phyloP scores from a whole-genome alignment of 768 basidiomycete genomes.

The Naganishia vaughanmartiniae region DNA sequence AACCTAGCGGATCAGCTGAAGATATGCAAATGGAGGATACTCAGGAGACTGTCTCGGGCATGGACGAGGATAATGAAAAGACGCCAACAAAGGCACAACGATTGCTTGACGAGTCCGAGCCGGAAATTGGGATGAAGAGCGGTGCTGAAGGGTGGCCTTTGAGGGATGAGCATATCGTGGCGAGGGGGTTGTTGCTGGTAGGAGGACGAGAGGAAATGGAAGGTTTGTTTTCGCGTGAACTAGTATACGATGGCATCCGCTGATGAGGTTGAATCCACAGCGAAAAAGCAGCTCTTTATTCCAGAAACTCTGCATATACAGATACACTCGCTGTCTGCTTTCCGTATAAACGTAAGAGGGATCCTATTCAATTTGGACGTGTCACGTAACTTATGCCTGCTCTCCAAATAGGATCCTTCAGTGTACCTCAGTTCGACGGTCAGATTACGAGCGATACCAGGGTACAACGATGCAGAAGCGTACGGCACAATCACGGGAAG shows the following conservation, averaged over 20 bases:
- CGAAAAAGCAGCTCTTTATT: conserved; percentile 10
- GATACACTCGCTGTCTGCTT: conserved; percentile 27
- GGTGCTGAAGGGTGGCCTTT: conserved; percentile 21
- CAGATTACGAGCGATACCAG: conserved; percentile 4
- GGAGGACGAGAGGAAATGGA: conserved; percentile 20
- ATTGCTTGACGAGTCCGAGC: neutral
- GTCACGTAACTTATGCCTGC: neutral
- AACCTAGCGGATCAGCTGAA: neutral
- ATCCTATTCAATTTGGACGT: neutral
- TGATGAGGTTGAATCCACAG: neutral
- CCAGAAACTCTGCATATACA: conserved; percentile 15
- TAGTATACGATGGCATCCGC: neutral
- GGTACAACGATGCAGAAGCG: conserved; percentile 12
- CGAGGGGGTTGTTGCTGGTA: conserved; percentile 23
- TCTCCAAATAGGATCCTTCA: conserved; percentile 8
- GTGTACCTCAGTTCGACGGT: conserved; percentile 19
- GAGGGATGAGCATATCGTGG: conserved; percentile 4
- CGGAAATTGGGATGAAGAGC: neutral
- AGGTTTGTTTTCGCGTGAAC: neutral
- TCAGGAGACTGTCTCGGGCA: neutral
- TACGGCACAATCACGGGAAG: conserved; percentile 21
- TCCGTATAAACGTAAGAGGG: conserved; percentile 10
- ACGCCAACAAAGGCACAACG: neutral
- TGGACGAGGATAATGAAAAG: conserved; percentile 15
- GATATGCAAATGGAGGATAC: conserved; percentile 26